Conservation (phyloP, 1,284 basidiomycete genomes). For the Coriolopsis trogii region DNA sequence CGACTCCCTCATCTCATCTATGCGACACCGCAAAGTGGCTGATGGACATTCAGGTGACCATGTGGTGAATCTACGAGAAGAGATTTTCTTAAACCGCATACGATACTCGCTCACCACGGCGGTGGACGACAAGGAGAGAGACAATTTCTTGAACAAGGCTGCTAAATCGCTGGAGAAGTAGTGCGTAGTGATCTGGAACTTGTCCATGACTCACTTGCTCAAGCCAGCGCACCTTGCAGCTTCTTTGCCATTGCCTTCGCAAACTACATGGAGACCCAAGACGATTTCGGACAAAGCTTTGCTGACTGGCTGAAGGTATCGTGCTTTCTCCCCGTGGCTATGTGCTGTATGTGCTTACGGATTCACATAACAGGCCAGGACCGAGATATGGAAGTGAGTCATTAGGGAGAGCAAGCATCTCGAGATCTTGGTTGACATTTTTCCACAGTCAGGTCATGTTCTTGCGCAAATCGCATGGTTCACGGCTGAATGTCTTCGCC, state of each 20-base stretch:
- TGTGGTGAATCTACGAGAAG: slow-evolving; percentile 89
- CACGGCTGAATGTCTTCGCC: slow-evolving; percentile 83
- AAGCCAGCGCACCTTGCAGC: too few relatives aligned
- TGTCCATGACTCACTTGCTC: background rate
- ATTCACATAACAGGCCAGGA: slow-evolving; percentile 58
- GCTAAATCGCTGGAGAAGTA: slow-evolving; percentile 81
- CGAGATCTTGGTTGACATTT: background rate
- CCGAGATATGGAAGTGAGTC: slow-evolving; percentile 93
- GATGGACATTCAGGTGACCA: slow-evolving; percentile 78
- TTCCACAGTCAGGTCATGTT: slow-evolving; percentile 77
- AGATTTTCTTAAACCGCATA: slow-evolving; percentile 82
- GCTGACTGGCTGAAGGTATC: slow-evolving; percentile 84
- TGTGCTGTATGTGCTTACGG: background rate
- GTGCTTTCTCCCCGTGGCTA: background rate
- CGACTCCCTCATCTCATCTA: too few relatives aligned
- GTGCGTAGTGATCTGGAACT: slow-evolving; percentile 38
- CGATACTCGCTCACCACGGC: slow-evolving; percentile 83
- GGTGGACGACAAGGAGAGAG: slow-evolving; percentile 57
- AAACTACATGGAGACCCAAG: slow-evolving; percentile 81
- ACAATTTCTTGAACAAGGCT: slow-evolving; percentile 62
- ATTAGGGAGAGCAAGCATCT: background rate
- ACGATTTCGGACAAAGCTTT: slow-evolving; percentile 74
- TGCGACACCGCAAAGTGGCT: too few relatives aligned
- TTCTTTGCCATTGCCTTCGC: slow-evolving; percentile 97
- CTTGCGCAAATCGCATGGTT: slow-evolving; percentile 78